phyloP scores from a whole-genome alignment of 305 asterid genomes.

The Lippia alba region DNA sequence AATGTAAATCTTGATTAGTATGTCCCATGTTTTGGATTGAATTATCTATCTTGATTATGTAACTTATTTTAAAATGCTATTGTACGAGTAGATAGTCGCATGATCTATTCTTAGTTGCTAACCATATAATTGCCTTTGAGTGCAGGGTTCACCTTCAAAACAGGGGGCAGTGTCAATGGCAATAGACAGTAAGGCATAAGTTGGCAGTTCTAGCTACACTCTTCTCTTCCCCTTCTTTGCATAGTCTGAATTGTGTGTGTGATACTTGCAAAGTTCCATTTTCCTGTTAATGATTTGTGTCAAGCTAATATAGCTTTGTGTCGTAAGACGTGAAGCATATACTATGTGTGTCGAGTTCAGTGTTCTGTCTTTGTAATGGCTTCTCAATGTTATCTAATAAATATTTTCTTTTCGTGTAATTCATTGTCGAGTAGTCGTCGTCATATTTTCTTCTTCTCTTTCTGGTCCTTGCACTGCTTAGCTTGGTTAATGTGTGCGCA shows the following conservation, averaged over 20 bases:
- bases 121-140: constrained; percentile 11
- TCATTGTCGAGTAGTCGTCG: background rate
- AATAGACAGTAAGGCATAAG: constrained; percentile 53
- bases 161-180: constrained; percentile 35
- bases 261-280: background rate
- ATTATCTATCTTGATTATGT: background rate
- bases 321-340: background rate
- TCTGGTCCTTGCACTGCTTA: background rate
- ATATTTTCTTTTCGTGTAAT: background rate
- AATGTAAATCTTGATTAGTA: background rate
- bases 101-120: constrained; percentile 4
- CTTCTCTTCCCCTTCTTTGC: background rate
- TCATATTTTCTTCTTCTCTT: background rate
- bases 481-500: background rate
- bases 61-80: background rate
- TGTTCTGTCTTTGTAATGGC: background rate
- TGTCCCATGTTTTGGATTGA: background rate
- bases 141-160: constrained; percentile 46
- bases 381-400: background rate
- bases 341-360: background rate
- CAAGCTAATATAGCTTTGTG: constrained; percentile 1
- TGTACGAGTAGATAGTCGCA: too few relatives aligned
- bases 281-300: background rate
- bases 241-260: background rate
- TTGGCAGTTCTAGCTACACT: constrained; percentile 8